Percentiles rank a stretch among this genome's conserved stretches.
phyloP scores from a whole-genome alignment of 192 early-diverging fungal genomes.

The Spinellus fusiger region DNA sequence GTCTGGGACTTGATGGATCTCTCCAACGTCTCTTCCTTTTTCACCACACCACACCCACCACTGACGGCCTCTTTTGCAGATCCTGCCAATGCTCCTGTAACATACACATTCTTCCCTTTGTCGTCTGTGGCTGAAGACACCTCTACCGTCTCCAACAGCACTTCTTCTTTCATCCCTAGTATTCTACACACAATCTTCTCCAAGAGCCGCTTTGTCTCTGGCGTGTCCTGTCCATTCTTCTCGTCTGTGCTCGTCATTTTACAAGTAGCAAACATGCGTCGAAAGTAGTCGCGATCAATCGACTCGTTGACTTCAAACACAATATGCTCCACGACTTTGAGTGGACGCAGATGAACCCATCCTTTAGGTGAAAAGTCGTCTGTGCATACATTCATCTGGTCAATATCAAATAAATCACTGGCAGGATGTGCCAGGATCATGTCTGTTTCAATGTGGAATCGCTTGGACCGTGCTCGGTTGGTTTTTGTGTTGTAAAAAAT shows the following conservation, averaged over 20 bases:
- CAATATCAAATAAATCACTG: constrained; percentile 23
- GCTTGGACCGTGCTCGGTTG: constrained; percentile 12
- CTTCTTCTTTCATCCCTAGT: constrained; percentile 8
- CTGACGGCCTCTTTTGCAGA: too few species aligned
- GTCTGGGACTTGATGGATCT: too few species aligned
- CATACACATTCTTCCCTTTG: too few species aligned
- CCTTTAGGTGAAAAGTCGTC: constrained; percentile 22
- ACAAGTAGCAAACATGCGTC: constrained; percentile 24
- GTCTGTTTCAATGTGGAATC: constrained; percentile 14
- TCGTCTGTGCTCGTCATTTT: constrained; percentile 19
- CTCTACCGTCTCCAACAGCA: too few species aligned
- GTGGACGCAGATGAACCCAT: constrained; percentile 23
- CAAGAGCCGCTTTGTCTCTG: constrained; percentile 9
- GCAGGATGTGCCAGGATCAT: constrained; percentile 20
- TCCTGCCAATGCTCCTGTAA: too few species aligned
- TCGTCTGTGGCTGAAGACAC: not conserved
- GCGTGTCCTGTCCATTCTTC: constrained; percentile 6
- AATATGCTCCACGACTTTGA: constrained; percentile 12
- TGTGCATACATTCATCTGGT: constrained; percentile 25
- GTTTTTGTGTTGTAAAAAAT: constrained; percentile 28
- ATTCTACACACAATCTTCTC: constrained; percentile 23
- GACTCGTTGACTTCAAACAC: constrained; percentile 20
- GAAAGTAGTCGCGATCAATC: constrained; percentile 25
- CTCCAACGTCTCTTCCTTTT: constrained; percentile 10
- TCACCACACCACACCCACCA: constrained; percentile 1